Percentiles rank a stretch among this genome's conserved stretches.
These are phyloP conservation scores for Musa schizocarpa DNA, from an alignment of 176 grass and related monocot species.

Conservation along the genomic window DNA sequence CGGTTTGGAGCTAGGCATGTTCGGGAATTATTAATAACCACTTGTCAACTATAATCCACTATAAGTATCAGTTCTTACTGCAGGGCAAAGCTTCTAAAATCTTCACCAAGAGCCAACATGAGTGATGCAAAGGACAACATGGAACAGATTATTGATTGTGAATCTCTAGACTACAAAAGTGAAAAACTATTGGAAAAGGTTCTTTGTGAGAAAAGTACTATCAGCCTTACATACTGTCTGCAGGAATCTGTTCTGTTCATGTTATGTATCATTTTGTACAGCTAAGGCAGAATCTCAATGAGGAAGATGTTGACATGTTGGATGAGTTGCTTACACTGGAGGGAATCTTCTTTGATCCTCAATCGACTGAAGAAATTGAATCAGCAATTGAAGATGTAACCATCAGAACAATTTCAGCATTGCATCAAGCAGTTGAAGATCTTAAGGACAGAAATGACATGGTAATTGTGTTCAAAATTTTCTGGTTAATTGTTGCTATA, in stretches of 20 bases:
- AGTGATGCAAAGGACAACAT: slow-evolving; percentile 24
- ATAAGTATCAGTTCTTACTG: slow-evolving; percentile 12
- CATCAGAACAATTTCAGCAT: slow-evolving; percentile 30
- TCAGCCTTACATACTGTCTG: not conserved
- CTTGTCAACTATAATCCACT: not conserved
- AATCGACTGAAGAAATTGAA: slow-evolving; percentile 26
- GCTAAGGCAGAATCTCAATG: slow-evolving; percentile 69
- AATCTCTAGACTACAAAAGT: slow-evolving; percentile 23
- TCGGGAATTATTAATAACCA: slow-evolving; percentile 6
- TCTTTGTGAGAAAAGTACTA: slow-evolving; percentile 4
- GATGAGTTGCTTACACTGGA: slow-evolving; percentile 53
- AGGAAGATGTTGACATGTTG: slow-evolving; percentile 59
- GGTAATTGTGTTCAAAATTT: slow-evolving; percentile 19
- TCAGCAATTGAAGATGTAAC: slow-evolving; percentile 25
- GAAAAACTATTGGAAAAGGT: slow-evolving; percentile 55
- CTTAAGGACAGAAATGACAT: slow-evolving; percentile 39
- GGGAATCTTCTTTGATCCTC: slow-evolving; percentile 50
- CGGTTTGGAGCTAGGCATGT: slow-evolving; percentile 79
- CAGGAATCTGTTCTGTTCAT: not conserved
- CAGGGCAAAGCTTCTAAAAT: slow-evolving; percentile 73
- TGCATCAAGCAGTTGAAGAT: slow-evolving; percentile 47
- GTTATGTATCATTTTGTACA: slow-evolving; percentile 26
- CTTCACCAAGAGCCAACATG: slow-evolving; percentile 23
- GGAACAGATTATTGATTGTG: slow-evolving; percentile 22
- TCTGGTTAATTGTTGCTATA: slow-evolving; percentile 2